Percentiles rank a stretch among this genome's conserved stretches.
Conservation (phyloP, 192 early-diverging fungal genomes). For the Backusella australiensis region DNA sequence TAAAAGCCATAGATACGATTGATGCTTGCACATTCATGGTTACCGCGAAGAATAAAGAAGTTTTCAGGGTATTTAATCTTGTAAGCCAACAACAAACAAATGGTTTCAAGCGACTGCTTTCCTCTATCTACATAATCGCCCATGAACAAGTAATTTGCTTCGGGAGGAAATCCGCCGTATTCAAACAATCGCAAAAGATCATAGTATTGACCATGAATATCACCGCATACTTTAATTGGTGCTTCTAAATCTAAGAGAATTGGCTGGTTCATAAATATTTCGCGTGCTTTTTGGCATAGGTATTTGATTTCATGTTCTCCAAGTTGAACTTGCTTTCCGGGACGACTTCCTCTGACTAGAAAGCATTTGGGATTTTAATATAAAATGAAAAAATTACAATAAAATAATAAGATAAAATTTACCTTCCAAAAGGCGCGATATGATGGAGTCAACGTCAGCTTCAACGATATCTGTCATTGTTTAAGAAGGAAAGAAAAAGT, state of each 20-base stretch:
- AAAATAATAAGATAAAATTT: neutral
- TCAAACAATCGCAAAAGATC: conserved; percentile 92
- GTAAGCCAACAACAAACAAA: conserved; percentile 94
- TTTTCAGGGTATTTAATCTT: conserved; percentile 99
- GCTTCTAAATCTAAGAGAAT: conserved; percentile 92
- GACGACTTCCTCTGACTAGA: conserved; percentile 89
- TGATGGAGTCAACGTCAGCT: conserved; percentile 30
- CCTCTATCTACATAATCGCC: conserved; percentile 98
- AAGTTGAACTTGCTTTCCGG: conserved; percentile 97
- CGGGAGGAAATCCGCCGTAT: conserved; percentile 90
- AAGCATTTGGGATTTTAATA: neutral
- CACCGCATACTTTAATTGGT: conserved; percentile 95
- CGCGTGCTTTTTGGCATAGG: conserved; percentile 90
- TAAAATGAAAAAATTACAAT: no score
- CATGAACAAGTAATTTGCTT: conserved; percentile 95
- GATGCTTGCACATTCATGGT: conserved; percentile 96
- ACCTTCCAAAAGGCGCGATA: conserved; percentile 32
- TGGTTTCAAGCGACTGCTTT: conserved; percentile 96
- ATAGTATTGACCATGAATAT: conserved; percentile 90
- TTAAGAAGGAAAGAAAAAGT: neutral
- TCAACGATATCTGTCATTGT: conserved; percentile 22
- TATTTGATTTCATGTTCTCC: conserved; percentile 93
- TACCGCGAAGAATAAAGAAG: conserved; percentile 98
- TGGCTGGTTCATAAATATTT: conserved; percentile 93
- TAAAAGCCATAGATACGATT: conserved; percentile 97